Percentiles rank a stretch among this genome's conserved stretches.
These are phyloP conservation scores for Entrophospora sp. DNA, from an alignment of 192 early-diverging fungal species.

Conservation along the genomic window DNA sequence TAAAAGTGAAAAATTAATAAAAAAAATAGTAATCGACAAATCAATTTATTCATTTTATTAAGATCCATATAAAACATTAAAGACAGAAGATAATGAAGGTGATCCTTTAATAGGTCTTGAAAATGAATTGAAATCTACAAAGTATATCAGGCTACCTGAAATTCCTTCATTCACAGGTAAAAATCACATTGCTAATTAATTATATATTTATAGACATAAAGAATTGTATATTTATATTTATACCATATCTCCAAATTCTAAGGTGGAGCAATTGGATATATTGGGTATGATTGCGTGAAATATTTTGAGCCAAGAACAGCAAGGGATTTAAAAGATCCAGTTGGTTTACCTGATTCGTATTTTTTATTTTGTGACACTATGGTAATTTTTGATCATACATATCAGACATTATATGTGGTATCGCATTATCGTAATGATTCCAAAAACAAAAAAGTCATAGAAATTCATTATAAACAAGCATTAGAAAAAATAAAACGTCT, in stretches of 20 bases:
- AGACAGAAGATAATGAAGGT: conserved; percentile 69
- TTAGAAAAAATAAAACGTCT: conserved; percentile 52
- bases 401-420: conserved; percentile 85
- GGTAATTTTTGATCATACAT: conserved; percentile 92
- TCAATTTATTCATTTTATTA: conserved; percentile 9
- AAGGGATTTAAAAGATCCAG: conserved; percentile 68
- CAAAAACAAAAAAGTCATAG: conserved; percentile 44
- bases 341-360: conserved; percentile 86
- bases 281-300: conserved; percentile 93
- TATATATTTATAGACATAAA: neutral
- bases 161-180: conserved; percentile 78
- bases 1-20: conserved; percentile 6
- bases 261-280: conserved; percentile 96
- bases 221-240: neutral
- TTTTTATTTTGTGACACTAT: conserved; percentile 94
- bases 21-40: conserved; percentile 1
- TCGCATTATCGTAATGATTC: conserved; percentile 72
- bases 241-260: conserved; percentile 20
- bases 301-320: conserved; percentile 95
- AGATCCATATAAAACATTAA: conserved; percentile 84
- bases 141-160: conserved; percentile 72
- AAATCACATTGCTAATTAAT: neutral
- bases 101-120: conserved; percentile 86
- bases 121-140: conserved; percentile 67
- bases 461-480: conserved; percentile 61